Evolutionary conservation across 2,329 filamentous ascomycete genomes (phyloP), one percentile per base, ranked within the genome.

Genomic region (Daldinia eschscholtzii): DNA sequence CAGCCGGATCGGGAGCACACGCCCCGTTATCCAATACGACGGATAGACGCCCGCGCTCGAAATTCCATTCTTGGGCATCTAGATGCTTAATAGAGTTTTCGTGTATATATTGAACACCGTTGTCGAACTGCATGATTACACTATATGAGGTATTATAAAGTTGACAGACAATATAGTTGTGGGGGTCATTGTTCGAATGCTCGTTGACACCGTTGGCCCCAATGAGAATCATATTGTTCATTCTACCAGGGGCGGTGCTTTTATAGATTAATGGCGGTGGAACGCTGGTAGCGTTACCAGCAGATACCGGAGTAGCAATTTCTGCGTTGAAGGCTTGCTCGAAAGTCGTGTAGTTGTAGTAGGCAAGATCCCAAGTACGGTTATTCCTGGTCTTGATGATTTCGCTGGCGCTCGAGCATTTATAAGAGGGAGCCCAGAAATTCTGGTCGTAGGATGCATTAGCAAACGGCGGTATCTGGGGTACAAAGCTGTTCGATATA

Each of bases 381-480:
- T 44, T 39, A 15, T 65, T 65, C 10, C 52, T 56, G 7, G 48
- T 65, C 33, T 48, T 23, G n/a, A 65, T 26, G 7, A 65, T 48
- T 20, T 60, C 62, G 41, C 50, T 55, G 35, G 59, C 48, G 30
- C 48, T 60, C 9, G 50, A 60, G 39, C 62, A 65, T 39, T 65
- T 65, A 33, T 65, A 65, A n/a, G 62, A 65, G 1, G 62, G 62
- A 2, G 39, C 62, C 62, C 62, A 65, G 26, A 65, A 65, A 6
- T 48, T 35, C 1, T 60, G 18, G 4, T 61, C 57, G 30, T 65
- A 65, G 2, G 57, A 61, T 33, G 63, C 63, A n/a, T 65, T 61
- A 13, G 63, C 39, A 7, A 50, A 65, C 7, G 42, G 57, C 1
- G 63, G 63, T 3, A 33, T 35, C n/a, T 61, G 41, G 26, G 57